Evolutionary conservation across 108 stramenopile species (phyloP).

Genomic region (Discostella stelligeroides): DNA sequence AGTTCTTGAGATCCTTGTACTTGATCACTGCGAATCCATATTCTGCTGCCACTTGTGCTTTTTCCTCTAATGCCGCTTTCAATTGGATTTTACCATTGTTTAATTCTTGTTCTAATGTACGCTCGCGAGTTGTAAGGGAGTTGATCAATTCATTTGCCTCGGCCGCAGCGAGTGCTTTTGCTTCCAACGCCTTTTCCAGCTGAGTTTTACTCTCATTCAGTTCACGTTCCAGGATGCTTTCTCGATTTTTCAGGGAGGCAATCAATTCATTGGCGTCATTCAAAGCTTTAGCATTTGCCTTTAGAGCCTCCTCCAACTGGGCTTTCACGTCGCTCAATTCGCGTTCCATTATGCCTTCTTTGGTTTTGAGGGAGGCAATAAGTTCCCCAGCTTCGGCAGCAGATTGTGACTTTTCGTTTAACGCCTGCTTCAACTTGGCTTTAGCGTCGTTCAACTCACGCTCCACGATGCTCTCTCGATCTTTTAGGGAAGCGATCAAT

Average conservation of each 20-base stretch:
- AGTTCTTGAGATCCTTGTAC: slow-evolving; percentile 19
- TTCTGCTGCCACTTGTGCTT: slow-evolving; percentile 37
- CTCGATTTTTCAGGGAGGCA: background rate
- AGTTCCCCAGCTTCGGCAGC: too few species aligned
- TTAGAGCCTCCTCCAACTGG: too few species aligned
- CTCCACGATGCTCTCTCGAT: background rate
- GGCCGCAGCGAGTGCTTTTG: slow-evolving; percentile 15
- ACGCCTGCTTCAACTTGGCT: background rate
- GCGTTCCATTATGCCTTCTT: too few species aligned
- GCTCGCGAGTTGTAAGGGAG: background rate
- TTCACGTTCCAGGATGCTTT: background rate
- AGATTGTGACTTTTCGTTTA: too few species aligned
- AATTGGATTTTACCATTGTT: too few species aligned
- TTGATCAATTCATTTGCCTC: background rate
- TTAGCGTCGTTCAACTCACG: too few species aligned
- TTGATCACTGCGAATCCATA: slow-evolving; percentile 25
- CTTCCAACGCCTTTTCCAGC: slow-evolving; percentile 10
- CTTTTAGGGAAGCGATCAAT: background rate
- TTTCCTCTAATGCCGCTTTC: slow-evolving; percentile 22
- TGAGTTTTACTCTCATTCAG: background rate
- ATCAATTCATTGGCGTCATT: background rate
- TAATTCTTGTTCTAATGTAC: background rate
- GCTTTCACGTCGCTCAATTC: too few species aligned
- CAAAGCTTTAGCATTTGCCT: slow-evolving; percentile 14
- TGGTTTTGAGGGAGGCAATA: too few species aligned